Evolutionary conservation across 2,329 filamentous ascomycete genomes (phyloP).

Genomic region (Dryadomyces sulphureus): DNA sequence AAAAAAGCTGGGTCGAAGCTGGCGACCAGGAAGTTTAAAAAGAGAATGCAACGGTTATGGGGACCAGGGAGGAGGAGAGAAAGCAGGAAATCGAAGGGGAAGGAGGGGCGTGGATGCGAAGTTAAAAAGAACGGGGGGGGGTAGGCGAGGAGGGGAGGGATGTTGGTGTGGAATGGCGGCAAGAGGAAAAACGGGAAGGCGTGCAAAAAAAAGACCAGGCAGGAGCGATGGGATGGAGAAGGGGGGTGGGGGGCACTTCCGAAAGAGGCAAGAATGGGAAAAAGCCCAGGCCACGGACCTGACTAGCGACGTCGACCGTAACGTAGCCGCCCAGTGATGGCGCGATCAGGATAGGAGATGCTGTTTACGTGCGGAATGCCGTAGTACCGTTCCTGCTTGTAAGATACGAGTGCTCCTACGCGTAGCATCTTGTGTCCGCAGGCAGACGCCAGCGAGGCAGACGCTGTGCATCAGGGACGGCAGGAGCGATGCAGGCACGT

Average conservation of each 20-base stretch:
- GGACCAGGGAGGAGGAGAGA: background rate
- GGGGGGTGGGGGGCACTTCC: background rate
- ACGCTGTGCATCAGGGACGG: background rate
- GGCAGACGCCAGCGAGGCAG: no score
- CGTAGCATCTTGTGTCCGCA: no score
- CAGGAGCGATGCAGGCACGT: background rate
- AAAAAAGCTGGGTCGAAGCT: conserved; percentile 6
- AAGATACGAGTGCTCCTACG: no score
- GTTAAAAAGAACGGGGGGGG: background rate
- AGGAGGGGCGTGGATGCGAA: background rate
- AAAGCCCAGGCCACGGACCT: background rate
- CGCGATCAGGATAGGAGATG: no score
- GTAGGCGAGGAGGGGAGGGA: background rate
- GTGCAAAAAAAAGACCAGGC: background rate
- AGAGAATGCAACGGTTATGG: conserved; percentile 7
- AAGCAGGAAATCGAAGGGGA: background rate
- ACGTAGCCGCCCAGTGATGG: background rate
- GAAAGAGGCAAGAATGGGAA: background rate
- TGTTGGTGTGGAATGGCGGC: background rate
- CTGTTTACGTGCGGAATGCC: no score
- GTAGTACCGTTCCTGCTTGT: background rate
- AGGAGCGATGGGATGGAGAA: background rate
- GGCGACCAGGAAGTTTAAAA: conserved; percentile 8
- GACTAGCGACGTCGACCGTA: background rate
- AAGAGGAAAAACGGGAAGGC: background rate